phyloP scores from a whole-genome alignment of 768 basidiomycete species.

The Hericium alpestre region DNA sequence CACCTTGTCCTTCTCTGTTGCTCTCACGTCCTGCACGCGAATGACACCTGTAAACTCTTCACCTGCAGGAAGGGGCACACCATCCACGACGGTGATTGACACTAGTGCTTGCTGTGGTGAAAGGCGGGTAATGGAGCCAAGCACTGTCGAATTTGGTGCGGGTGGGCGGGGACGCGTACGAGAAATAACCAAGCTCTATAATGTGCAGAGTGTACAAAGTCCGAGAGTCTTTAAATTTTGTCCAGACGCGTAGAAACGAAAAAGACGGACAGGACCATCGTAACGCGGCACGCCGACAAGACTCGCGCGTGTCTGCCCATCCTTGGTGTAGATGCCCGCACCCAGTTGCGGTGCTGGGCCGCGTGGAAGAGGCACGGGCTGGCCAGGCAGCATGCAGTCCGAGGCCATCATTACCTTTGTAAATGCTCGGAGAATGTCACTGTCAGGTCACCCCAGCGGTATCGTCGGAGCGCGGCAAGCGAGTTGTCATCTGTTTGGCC shows the following conservation, averaged over 20 bases:
- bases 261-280: slow-evolving; percentile 57
- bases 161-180: slow-evolving; percentile 68
- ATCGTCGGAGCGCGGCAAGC: not conserved
- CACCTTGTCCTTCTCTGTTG: slow-evolving; percentile 83
- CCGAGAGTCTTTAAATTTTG: slow-evolving; percentile 14
- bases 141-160: slow-evolving; percentile 59
- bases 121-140: slow-evolving; percentile 74
- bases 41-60: slow-evolving; percentile 89
- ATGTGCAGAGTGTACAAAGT: not conserved
- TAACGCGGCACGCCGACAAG: slow-evolving; percentile 54
- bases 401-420: slow-evolving; percentile 19
- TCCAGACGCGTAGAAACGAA: slow-evolving; percentile 15
- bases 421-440: not conserved
- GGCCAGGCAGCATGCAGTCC: slow-evolving; percentile 57
- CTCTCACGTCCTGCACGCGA: slow-evolving; percentile 77
- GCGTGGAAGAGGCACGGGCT: slow-evolving; percentile 52
- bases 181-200: slow-evolving; percentile 51
- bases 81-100: slow-evolving; percentile 81
- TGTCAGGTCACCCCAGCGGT: not conserved
- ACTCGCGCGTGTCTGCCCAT: slow-evolving; percentile 57
- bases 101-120: slow-evolving; percentile 77
- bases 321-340: slow-evolving; percentile 53
- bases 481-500: slow-evolving; percentile 13
- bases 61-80: slow-evolving; percentile 65
- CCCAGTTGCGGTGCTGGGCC: slow-evolving; percentile 51